Evolutionary conservation across 108 stramenopile species (phyloP).

Genomic region (Skeletonema menzelii): DNA sequence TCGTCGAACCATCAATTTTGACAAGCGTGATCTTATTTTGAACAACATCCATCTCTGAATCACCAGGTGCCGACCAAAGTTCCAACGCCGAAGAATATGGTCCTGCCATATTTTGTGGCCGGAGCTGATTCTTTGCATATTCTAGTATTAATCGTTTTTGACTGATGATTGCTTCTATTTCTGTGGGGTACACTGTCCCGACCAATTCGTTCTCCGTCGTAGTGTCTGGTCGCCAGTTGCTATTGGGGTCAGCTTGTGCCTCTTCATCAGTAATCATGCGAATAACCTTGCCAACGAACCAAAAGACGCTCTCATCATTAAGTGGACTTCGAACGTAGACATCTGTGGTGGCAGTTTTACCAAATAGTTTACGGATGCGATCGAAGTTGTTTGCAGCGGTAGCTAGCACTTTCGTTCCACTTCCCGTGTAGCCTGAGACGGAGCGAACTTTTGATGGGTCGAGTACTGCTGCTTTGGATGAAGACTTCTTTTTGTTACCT

Average conservation of each 20-base stretch:
- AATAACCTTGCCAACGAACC: conserved; percentile 84
- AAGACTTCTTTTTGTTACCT: not conserved
- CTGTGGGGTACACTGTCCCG: conserved; percentile 36
- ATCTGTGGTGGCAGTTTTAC: conserved; percentile 50
- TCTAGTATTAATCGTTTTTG: conserved; percentile 87
- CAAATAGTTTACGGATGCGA: conserved; percentile 59
- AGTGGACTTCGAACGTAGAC: conserved; percentile 71
- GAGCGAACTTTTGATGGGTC: conserved; percentile 35
- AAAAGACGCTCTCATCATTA: conserved; percentile 60
- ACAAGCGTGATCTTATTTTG: conserved; percentile 65
- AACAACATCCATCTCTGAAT: conserved; percentile 86
- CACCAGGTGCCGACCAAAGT: conserved; percentile 80
- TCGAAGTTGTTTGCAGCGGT: conserved; percentile 79
- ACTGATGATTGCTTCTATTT: conserved; percentile 53
- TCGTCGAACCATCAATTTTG: conserved; percentile 53
- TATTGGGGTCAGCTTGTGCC: conserved; percentile 1
- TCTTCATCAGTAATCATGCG: conserved; percentile 17
- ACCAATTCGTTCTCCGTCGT: conserved; percentile 1
- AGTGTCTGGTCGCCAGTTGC: not conserved
- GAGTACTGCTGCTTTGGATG: not conserved
- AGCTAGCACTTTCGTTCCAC: conserved; percentile 68
- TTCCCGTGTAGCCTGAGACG: conserved; percentile 63
- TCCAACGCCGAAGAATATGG: conserved; percentile 60
- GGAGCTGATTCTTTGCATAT: conserved; percentile 71
- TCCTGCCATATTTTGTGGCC: conserved; percentile 81